These are phyloP conservation scores for Saturnispora gosingensis DNA, from an alignment of 805 yeast species.

Conservation along the genomic window DNA sequence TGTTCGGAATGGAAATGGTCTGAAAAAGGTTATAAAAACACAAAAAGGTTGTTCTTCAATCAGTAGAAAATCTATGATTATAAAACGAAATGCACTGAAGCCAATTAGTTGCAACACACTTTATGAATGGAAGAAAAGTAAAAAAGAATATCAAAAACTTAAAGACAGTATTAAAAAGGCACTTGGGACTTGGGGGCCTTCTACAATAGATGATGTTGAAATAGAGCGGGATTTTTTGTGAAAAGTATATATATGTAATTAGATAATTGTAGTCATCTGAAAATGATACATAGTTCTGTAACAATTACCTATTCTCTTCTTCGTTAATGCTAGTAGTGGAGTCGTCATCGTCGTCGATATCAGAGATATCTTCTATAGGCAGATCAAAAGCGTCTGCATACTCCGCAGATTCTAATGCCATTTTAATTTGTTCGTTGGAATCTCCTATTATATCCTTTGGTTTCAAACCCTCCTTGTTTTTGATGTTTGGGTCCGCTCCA, in stretches of 20 bases:
- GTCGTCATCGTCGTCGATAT: conserved; percentile 28
- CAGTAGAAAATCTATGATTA: conserved; percentile 10
- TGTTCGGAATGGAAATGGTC: conserved; percentile 46
- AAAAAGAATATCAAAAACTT: conserved; percentile 2
- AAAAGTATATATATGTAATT: background rate
- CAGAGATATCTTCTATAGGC: conserved; percentile 30
- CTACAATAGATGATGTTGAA: conserved; percentile 11
- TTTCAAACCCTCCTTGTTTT: conserved; percentile 54
- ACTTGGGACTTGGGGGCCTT: conserved; percentile 12
- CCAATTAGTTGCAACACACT: conserved; percentile 6
- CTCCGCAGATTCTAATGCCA: conserved; percentile 74
- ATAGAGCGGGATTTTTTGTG: background rate
- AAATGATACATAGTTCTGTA: background rate
- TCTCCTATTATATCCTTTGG: conserved; percentile 59
- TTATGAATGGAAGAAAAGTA: conserved; percentile 11
- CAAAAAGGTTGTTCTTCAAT: conserved; percentile 23
- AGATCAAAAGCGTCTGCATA: conserved; percentile 45
- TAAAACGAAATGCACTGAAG: background rate
- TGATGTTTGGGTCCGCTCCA: conserved; percentile 71
- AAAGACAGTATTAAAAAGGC: conserved; percentile 5
- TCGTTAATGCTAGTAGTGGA: background rate
- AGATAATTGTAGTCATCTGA: background rate
- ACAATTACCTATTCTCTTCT: background rate
- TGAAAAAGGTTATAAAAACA: conserved; percentile 35
- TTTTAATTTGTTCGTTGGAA: conserved; percentile 47